Evolutionary conservation across 345 rosid species (phyloP).

Genomic region (Brassica nigra): DNA sequence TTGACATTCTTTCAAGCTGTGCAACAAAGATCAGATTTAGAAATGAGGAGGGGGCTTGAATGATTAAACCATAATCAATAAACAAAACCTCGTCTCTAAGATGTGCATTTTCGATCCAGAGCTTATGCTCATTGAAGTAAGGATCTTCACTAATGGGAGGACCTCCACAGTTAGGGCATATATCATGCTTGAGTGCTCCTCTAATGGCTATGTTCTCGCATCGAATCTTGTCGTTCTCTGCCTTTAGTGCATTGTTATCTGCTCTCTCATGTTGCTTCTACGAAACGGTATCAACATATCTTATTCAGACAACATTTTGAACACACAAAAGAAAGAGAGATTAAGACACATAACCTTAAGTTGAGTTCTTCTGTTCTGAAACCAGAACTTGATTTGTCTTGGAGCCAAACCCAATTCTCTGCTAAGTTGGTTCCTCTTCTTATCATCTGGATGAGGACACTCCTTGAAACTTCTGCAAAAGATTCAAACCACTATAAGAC

Average conservation of each 20-base stretch:
- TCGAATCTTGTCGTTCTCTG: slow-evolving; percentile 91
- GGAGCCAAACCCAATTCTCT: no score
- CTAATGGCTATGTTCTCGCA: slow-evolving; percentile 32
- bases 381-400: no score
- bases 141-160: slow-evolving; percentile 83
- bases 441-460: slow-evolving; percentile 98
- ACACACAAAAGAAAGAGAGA: background rate
- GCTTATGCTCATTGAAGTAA: slow-evolving; percentile 54
- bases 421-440: slow-evolving; percentile 71
- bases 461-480: slow-evolving; percentile 81
- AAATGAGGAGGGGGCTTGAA: background rate
- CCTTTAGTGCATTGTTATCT: background rate
- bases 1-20: slow-evolving; percentile 92
- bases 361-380: no score
- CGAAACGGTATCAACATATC: background rate
- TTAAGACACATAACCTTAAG: no score
- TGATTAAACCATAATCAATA: background rate
- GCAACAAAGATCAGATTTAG: slow-evolving; percentile 9
- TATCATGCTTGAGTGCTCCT: slow-evolving; percentile 39
- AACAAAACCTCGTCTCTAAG: slow-evolving; percentile 78
- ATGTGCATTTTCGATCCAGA: slow-evolving; percentile 83
- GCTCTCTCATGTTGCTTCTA: slow-evolving; percentile 80
- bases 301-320: slow-evolving; percentile 9
- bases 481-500: background rate
- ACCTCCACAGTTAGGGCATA: slow-evolving; percentile 91